A percentile compares a stretch with the other conserved stretches of the same genome.
Evolutionary conservation across 352 stramenopile genomes (phyloP).

Genomic region (Phytopythium chamaehyphon): DNA sequence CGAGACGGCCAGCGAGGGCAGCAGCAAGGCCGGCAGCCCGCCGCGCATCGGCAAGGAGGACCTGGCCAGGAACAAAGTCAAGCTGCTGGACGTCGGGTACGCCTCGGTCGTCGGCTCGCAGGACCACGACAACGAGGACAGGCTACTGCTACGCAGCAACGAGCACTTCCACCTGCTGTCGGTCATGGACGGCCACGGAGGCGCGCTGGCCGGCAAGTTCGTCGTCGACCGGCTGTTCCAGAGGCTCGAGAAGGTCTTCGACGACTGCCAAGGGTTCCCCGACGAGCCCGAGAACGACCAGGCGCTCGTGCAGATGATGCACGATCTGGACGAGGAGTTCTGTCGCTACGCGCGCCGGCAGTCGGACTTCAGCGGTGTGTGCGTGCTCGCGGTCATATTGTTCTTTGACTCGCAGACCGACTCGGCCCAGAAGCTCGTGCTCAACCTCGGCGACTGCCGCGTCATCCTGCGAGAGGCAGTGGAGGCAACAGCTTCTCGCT

Average conservation of each 20-base stretch:
- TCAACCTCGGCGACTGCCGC: conserved; percentile 78
- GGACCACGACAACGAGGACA: conserved; percentile 68
- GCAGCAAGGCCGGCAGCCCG: background rate
- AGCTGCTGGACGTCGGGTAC: conserved; percentile 31
- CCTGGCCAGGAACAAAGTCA: conserved; percentile 25
- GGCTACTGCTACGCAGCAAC: conserved; percentile 43
- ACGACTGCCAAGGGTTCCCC: conserved; percentile 23
- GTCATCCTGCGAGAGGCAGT: conserved; percentile 41
- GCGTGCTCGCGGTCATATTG: conserved; percentile 52
- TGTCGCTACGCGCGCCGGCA: conserved; percentile 24
- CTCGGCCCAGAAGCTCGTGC: conserved; percentile 41
- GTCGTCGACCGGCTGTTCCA: conserved; percentile 43
- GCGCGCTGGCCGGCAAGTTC: conserved; percentile 50
- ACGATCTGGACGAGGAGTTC: conserved; percentile 45
- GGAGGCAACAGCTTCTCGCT: background rate
- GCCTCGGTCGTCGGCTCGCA: conserved; percentile 43
- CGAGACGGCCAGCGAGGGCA: background rate
- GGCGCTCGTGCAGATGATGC: conserved; percentile 32
- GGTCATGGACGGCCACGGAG: conserved; percentile 75
- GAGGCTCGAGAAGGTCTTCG: conserved; percentile 39
- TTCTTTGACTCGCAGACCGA: conserved; percentile 32
- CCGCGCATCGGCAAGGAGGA: conserved; percentile 6
- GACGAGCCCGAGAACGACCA: conserved; percentile 21
- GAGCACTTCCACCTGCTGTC: conserved; percentile 59
- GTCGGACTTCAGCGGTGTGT: conserved; percentile 65